Base-by-base conservation (phyloP, 768 basidiomycete genomes). In the Kwoniella pini region DNA sequence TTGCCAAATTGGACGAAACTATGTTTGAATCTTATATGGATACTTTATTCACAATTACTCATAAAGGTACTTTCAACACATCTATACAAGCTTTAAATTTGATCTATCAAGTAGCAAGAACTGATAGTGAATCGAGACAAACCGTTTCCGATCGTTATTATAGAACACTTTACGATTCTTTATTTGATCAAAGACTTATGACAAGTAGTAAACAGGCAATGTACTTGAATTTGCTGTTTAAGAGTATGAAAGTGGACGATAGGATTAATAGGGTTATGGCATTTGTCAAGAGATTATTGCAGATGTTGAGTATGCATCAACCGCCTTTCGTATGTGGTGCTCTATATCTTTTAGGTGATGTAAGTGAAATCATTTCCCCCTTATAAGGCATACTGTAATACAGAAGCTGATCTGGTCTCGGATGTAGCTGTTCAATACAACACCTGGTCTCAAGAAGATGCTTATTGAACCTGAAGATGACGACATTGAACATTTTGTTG, bases 61-160 rank as follows among this genome's bases (percentile, higher is more conserved):
- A 97, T 79, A 89, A 85, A 7, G 93, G 91, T 7, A 96, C 93
- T 0, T 99, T 99, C 85, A 96, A 95, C 77, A 92, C 92, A 71
- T 91, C 91, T 10, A 84, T 98, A 3, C 95, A 95, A 76, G 90
- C 94, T 0, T 85, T 98, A 0, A 84, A 89, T 38, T 83, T 98
- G 5, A 89, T 97, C 60, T 88, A 89, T 72, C 92, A 91, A 68
- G 88, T 98, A 38, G 55, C 62, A 4, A 62, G 60, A 13, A 50
- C 26, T 19, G 48, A 50, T 4, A 50, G 21, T 31, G 65, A 79
- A 73, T 63, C 72, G 15, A 71, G 33, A 36, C 33, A 36, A 36
- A 15, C 33, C 33, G 15, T 80, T 28, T 75, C 79, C 11, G 81
- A 82, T 59, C 76, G 81, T n/a, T 82, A 81, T 70, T 82, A 80